phyloP scores from a whole-genome alignment of 805 yeast genomes.

The Deakozyma indianensis region DNA sequence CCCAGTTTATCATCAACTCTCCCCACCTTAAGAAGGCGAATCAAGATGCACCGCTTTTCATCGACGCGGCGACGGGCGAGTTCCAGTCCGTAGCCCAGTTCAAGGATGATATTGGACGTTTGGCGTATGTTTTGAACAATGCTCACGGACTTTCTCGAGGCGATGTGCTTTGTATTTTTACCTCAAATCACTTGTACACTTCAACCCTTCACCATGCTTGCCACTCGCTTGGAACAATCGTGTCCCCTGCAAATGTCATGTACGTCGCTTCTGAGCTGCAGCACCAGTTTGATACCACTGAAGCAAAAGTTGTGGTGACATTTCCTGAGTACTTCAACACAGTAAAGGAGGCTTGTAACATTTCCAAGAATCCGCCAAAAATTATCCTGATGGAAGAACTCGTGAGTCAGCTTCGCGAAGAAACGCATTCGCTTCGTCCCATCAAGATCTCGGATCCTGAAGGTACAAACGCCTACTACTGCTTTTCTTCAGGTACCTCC shows the following conservation, averaged over 20 bases:
- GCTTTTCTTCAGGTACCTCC: conserved; percentile 22
- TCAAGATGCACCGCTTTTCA: conserved; percentile 7
- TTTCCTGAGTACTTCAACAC: background rate
- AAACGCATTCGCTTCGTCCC: background rate
- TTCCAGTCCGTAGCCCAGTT: conserved; percentile 8
- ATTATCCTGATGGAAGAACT: background rate
- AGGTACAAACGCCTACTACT: conserved; percentile 14
- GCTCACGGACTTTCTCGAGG: conserved; percentile 11
- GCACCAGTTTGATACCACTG: conserved; percentile 13
- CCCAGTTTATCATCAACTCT: conserved; percentile 6
- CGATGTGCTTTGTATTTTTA: conserved; percentile 19
- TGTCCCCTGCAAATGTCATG: conserved; percentile 21
- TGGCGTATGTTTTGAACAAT: conserved; percentile 11
- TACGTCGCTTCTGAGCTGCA: conserved; percentile 20
- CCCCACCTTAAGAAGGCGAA: conserved; percentile 5
- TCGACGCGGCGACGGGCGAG: conserved; percentile 14
- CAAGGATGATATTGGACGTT: conserved; percentile 6
- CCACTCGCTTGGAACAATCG: conserved; percentile 16
- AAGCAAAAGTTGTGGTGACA: background rate
- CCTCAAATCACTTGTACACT: conserved; percentile 16
- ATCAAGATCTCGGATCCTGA: background rate
- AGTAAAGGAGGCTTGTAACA: conserved; percentile 2
- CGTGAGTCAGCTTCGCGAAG: background rate
- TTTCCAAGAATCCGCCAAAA: conserved; percentile 4
- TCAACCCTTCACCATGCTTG: conserved; percentile 18